Evolutionary conservation across 192 early-diverging fungal species (phyloP).

Genomic region (Coemansia pectinata): DNA sequence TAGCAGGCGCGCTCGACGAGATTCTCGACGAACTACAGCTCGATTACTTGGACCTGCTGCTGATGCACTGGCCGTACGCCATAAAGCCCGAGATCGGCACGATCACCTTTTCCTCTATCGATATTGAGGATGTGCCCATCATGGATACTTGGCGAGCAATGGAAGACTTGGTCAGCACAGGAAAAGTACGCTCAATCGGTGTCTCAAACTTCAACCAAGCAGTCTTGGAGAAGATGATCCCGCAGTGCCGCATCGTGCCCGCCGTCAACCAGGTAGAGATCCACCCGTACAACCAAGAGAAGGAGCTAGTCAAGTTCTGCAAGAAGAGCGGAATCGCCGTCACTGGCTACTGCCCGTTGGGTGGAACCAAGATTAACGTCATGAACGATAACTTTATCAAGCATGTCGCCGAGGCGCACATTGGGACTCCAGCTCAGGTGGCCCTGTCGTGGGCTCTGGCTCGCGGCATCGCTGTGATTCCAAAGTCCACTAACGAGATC

Average conservation of each 20-base stretch:
- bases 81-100: slow-evolving; percentile 46
- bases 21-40: slow-evolving; percentile 70
- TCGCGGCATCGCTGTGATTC: slow-evolving; percentile 76
- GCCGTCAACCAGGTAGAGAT: slow-evolving; percentile 87
- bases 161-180: slow-evolving; percentile 71
- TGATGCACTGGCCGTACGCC: slow-evolving; percentile 85
- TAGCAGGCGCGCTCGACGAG: slow-evolving; percentile 60
- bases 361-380: slow-evolving; percentile 45
- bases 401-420: slow-evolving; percentile 69
- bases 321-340: slow-evolving; percentile 67
- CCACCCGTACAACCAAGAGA: slow-evolving; percentile 67
- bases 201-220: slow-evolving; percentile 77
- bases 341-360: slow-evolving; percentile 85
- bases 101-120: slow-evolving; percentile 34
- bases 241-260: slow-evolving; percentile 66
- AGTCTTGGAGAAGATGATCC: slow-evolving; percentile 68
- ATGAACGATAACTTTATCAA: slow-evolving; percentile 56
- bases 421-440: slow-evolving; percentile 69
- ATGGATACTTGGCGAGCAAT: slow-evolving; percentile 79
- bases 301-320: slow-evolving; percentile 74
- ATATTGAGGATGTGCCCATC: slow-evolving; percentile 58
- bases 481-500: slow-evolving; percentile 70
- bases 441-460: slow-evolving; percentile 73
- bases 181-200: slow-evolving; percentile 79
- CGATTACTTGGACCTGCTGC: slow-evolving; percentile 79